A percentile compares a stretch with the other conserved stretches of the same genome.
Conservation (phyloP, 768 basidiomycete genomes). For the Rhizopogon vulgaris region DNA sequence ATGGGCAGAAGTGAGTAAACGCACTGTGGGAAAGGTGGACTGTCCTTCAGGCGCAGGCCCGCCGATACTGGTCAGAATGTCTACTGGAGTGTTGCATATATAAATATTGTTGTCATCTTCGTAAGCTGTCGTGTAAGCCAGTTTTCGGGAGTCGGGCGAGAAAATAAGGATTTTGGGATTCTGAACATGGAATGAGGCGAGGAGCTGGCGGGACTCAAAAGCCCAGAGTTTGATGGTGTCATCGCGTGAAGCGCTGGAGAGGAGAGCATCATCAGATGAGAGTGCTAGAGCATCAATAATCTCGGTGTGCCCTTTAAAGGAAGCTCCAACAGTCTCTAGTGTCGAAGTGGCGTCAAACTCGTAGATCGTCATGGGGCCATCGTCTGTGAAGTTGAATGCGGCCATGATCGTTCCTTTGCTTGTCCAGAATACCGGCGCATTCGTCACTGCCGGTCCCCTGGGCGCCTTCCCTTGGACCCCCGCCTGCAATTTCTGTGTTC, state of each 20-base stretch:
- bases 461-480: background rate
- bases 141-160: background rate
- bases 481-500: background rate
- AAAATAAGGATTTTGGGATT: background rate
- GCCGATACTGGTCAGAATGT: background rate
- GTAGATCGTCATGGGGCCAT: background rate
- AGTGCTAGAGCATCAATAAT: background rate
- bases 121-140: background rate
- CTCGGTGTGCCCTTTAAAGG: background rate
- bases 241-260: background rate
- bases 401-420: too few relatives aligned
- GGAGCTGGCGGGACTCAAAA: background rate
- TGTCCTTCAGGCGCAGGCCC: too few relatives aligned
- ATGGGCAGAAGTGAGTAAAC: too few relatives aligned
- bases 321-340: background rate
- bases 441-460: too few relatives aligned
- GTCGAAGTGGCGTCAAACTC: background rate
- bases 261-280: background rate
- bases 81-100: background rate
- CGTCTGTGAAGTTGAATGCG: too few relatives aligned
- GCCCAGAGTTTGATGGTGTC: background rate
- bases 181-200: background rate
- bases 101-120: background rate
- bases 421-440: too few relatives aligned
- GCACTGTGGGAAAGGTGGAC: too few relatives aligned